phyloP scores from a whole-genome alignment of 2,329 filamentous ascomycete species.

The Cladosporium colombiae region DNA sequence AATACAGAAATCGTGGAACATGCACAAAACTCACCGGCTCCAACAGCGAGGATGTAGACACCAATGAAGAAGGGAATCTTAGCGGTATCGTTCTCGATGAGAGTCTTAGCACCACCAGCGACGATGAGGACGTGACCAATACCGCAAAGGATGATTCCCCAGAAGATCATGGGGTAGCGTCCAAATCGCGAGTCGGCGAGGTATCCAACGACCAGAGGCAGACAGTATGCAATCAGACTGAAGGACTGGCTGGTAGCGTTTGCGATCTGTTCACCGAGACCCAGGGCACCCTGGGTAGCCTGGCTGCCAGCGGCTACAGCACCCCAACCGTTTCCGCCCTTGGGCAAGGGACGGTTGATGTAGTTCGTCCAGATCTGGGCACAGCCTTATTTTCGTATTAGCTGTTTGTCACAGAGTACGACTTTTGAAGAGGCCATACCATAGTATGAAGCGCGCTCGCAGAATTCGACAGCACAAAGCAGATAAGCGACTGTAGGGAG shows the following conservation, averaged over 20 bases:
- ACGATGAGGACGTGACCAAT: conserved; percentile 26
- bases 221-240: conserved; percentile 48
- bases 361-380: conserved; percentile 55
- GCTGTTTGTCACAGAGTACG: not conserved
- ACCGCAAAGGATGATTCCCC: conserved; percentile 25
- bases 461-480: conserved; percentile 60
- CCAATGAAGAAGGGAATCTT: conserved; percentile 57
- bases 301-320: conserved; percentile 33
- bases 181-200: conserved; percentile 27
- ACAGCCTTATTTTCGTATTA: conserved; percentile 38
- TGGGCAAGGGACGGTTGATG: conserved; percentile 59
- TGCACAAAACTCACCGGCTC: conserved; percentile 75
- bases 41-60: conserved; percentile 53
- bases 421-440: conserved; percentile 35
- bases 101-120: conserved; percentile 55
- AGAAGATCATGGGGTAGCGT: conserved; percentile 27
- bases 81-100: conserved; percentile 19
- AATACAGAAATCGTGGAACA: conserved; percentile 57
- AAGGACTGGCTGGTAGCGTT: conserved; percentile 56
- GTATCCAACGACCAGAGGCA: conserved; percentile 48
- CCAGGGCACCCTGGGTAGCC: conserved; percentile 55
- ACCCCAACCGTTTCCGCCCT: conserved; percentile 37
- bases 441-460: conserved; percentile 61
- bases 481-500: conserved; percentile 55
- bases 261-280: conserved; percentile 54